Evolutionary conservation across 2,329 filamentous ascomycete species (phyloP).

Genomic region (Colletotrichum liaoningense): DNA sequence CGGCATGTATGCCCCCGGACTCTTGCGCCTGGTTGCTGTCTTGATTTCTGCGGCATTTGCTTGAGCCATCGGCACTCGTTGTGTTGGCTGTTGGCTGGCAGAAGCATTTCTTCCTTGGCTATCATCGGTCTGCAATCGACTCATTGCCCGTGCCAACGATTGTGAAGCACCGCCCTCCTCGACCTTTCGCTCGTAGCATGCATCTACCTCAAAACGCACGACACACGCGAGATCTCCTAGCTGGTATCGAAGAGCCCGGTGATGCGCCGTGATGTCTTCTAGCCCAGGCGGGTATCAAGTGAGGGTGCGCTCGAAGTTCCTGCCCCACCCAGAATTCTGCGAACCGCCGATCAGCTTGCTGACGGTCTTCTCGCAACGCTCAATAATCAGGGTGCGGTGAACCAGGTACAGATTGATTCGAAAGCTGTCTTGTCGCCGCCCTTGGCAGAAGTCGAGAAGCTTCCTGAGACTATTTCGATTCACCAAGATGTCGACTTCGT

Average conservation of each 20-base stretch:
- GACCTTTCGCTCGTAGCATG: background rate
- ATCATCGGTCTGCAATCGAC: background rate
- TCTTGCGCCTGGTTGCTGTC: background rate
- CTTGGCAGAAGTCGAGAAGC: background rate
- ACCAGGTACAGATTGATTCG: background rate
- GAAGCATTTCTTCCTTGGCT: background rate
- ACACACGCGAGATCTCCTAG: conserved; percentile 1
- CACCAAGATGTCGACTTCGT: conserved; percentile 43
- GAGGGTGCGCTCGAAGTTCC: background rate
- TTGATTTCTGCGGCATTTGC: conserved; percentile 40
- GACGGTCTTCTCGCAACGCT: background rate
- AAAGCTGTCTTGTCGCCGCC: background rate
- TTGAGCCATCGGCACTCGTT: conserved; percentile 21
- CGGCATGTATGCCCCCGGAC: conserved; percentile 9
- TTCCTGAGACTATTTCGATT: conserved; percentile 38
- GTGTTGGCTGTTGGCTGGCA: background rate
- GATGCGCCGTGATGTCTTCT: background rate
- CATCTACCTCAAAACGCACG: conserved; percentile 21
- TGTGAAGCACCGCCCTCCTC: background rate
- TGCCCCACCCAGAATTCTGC: background rate
- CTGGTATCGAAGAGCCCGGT: conserved; percentile 4
- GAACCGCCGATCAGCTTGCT: background rate
- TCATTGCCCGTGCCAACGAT: background rate
- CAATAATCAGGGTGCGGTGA: conserved; percentile 4
- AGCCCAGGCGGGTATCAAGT: background rate